A percentile compares a stretch with the other conserved stretches of the same genome.
These are phyloP conservation scores for Sarcodon sp. DNA, from an alignment of 768 basidiomycete genomes.

Conservation along the genomic window DNA sequence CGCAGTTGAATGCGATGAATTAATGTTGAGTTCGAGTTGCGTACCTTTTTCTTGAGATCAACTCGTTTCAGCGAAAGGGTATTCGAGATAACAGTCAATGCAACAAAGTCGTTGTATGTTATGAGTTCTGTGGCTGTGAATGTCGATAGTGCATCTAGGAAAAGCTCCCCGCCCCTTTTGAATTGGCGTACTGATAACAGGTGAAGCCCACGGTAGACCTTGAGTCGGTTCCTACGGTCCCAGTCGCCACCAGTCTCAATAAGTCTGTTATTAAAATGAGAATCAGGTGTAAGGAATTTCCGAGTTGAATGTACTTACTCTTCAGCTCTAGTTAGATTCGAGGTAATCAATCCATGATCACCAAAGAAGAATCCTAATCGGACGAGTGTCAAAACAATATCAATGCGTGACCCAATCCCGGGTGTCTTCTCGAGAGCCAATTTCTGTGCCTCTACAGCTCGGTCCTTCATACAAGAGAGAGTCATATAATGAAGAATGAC, in stretches of 20 bases:
- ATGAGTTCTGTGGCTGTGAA: conserved; percentile 90
- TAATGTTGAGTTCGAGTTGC: not conserved
- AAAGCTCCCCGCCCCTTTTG: conserved; percentile 69
- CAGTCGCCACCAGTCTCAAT: conserved; percentile 96
- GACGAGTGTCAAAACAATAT: conserved; percentile 80
- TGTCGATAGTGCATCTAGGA: conserved; percentile 86
- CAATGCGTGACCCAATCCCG: conserved; percentile 86
- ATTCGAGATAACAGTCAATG: conserved; percentile 70
- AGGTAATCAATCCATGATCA: conserved; percentile 58
- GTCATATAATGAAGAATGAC: not conserved
- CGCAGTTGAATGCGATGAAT: not conserved
- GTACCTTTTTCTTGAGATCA: conserved; percentile 85
- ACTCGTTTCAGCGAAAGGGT: conserved; percentile 66
- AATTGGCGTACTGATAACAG: conserved; percentile 85
- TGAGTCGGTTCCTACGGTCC: conserved; percentile 93
- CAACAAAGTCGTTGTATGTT: conserved; percentile 82
- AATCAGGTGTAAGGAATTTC: not conserved
- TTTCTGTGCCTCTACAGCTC: conserved; percentile 69
- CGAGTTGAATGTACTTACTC: conserved; percentile 34
- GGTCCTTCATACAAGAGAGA: conserved; percentile 35
- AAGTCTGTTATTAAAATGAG: conserved; percentile 32
- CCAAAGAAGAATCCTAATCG: conserved; percentile 86
- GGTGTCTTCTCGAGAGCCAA: conserved; percentile 85
- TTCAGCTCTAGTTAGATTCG: conserved; percentile 69
- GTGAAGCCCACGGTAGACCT: conserved; percentile 88